Base-by-base conservation (phyloP, 106 monocot genomes). In the Dendrobium catenatum region DNA sequence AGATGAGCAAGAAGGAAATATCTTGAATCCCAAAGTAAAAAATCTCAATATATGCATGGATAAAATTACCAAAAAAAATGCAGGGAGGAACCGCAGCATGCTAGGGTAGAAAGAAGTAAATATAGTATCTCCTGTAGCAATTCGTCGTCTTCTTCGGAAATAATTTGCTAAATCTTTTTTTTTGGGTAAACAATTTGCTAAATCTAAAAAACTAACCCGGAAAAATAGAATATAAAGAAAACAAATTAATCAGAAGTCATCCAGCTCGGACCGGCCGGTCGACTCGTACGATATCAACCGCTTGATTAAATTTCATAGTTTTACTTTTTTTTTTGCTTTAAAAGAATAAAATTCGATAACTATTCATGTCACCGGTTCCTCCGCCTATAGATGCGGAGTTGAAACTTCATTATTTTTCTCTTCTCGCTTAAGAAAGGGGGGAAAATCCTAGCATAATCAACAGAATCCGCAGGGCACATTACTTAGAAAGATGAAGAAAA, bases 121-220 rank as follows among this genome's bases (percentile, higher is more conserved):
- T 37, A 11, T 9, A 70, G 15, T 16, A 70, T 70, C 37, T 37
- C 4, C 70, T n/a, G 29, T 5, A 70, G 16, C n/a, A 70, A 80
- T 42, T 44, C 16, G 74, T 74, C 74, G 41, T 74, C n/a, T 43
- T 74, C 74, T 43, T 42, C 43, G 41, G 9, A 74, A 74, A 74
- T 44, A 74, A 20, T 17, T 9, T n/a, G 18, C n/a, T 9, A 70
- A 70, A 70, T 20, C 37, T 51, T n/a, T n/a, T n/a, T n/a, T n/a
- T n/a, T n/a, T n/a, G n/a, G n/a, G n/a, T n/a, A n/a, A n/a, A n/a
- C n/a, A 74, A 20, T 17, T 9, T n/a, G 18, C n/a, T 9, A 70
- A 70, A 70, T 20, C 37, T 51, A 10, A 13, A 51, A 51, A 51
- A 13, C 2, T 51, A 16, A 51, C 13, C 40, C 10, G 33, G 72